Conservation (phyloP, 2,329 filamentous ascomycete genomes). For the Xylaria arbuscula region DNA sequence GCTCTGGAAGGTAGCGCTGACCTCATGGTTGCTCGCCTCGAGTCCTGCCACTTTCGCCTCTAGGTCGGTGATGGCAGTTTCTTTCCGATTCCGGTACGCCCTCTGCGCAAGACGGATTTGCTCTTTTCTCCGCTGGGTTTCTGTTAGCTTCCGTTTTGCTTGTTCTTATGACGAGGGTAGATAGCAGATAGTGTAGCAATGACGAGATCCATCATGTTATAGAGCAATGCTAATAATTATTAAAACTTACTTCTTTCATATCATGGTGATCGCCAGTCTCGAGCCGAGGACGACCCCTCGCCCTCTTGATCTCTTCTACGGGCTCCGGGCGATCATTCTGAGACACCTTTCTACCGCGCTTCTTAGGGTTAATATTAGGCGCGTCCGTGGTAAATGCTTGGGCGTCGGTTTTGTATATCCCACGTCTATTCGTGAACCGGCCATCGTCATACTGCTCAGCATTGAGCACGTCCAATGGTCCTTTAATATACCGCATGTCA, state of each 20-base stretch:
- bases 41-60: conserved; percentile 76
- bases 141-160: conserved; percentile 36
- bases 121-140: conserved; percentile 76
- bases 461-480: conserved; percentile 58
- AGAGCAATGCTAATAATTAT: conserved; percentile 7
- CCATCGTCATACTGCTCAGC: conserved; percentile 60
- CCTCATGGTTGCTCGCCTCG: conserved; percentile 75
- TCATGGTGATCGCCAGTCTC: conserved; percentile 83
- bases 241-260: conserved; percentile 59
- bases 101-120: conserved; percentile 89
- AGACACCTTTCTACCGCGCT: conserved; percentile 50
- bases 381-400: conserved; percentile 33
- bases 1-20: conserved; percentile 76
- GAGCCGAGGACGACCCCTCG: conserved; percentile 78
- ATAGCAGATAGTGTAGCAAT: background rate
- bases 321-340: conserved; percentile 53
- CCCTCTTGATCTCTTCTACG: conserved; percentile 66
- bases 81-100: conserved; percentile 86
- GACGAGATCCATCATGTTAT: background rate
- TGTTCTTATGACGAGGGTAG: background rate
- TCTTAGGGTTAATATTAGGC: conserved; percentile 44
- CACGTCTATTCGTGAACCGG: conserved; percentile 39
- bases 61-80: conserved; percentile 79
- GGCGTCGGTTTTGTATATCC: conserved; percentile 37
- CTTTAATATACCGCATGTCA: conserved; percentile 49